These are phyloP conservation scores for Lipomyces orientalis DNA, from an alignment of 805 yeast genomes.

Conservation along the genomic window DNA sequence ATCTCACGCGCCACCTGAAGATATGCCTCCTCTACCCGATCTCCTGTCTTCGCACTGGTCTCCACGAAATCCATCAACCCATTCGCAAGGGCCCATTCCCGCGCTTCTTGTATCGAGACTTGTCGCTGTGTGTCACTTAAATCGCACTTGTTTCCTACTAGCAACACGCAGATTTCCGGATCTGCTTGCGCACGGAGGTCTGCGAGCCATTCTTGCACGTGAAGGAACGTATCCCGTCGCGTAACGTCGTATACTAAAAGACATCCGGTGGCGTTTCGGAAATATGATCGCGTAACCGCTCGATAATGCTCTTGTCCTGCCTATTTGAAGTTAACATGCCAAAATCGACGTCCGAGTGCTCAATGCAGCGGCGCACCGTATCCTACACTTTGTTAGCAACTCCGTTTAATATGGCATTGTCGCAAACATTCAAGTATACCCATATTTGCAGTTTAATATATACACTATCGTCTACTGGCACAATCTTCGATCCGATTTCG, in stretches of 20 bases:
- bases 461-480: constrained; percentile 43
- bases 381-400: constrained; percentile 28
- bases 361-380: constrained; percentile 23
- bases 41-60: constrained; percentile 71
- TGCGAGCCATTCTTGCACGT: constrained; percentile 65
- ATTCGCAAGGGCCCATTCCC: constrained; percentile 56
- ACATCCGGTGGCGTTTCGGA: constrained; percentile 49
- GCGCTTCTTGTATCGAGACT: constrained; percentile 45
- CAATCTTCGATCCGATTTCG: constrained; percentile 47
- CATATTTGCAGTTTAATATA: constrained; percentile 47
- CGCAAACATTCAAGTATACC: constrained; percentile 37
- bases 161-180: constrained; percentile 67
- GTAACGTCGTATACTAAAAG: constrained; percentile 48
- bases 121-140: constrained; percentile 46
- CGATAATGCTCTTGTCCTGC: constrained; percentile 49
- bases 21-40: constrained; percentile 56
- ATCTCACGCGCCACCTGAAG: constrained; percentile 45
- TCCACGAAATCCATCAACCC: constrained; percentile 52
- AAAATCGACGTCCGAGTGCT: neutral
- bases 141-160: constrained; percentile 83
- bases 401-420: neutral
- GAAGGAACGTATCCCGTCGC: constrained; percentile 44
- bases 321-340: neutral
- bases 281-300: constrained; percentile 47
- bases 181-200: constrained; percentile 76